phyloP scores from a whole-genome alignment of 2,329 filamentous ascomycete species.

The Pseudogymnoascus sp. region DNA sequence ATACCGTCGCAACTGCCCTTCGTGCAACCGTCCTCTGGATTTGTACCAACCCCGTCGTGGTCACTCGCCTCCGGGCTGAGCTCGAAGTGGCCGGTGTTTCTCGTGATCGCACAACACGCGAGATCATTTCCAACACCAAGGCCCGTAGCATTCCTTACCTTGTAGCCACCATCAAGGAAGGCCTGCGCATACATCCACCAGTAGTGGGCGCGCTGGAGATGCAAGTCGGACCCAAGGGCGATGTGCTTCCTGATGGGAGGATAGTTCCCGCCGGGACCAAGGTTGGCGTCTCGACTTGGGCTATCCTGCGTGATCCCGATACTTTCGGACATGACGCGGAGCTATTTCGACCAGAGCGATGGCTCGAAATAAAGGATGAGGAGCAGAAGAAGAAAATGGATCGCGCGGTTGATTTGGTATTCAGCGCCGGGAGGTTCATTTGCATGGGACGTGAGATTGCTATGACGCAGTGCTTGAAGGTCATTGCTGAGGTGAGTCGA shows the following conservation, averaged over 20 bases:
- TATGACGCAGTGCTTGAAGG: constrained; percentile 41
- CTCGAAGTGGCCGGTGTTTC: neutral
- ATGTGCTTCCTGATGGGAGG: constrained; percentile 19
- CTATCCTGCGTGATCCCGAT: constrained; percentile 32
- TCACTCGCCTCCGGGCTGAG: constrained; percentile 14
- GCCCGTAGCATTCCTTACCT: constrained; percentile 39
- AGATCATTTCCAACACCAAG: constrained; percentile 29
- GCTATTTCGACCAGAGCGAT: constrained; percentile 41
- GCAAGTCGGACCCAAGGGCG: neutral
- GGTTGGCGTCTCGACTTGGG: constrained; percentile 38
- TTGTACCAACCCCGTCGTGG: constrained; percentile 15
- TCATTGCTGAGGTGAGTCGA: constrained; percentile 36
- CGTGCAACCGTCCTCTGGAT: constrained; percentile 15
- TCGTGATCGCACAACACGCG: neutral
- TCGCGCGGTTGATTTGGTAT: constrained; percentile 35
- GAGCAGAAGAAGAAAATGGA: constrained; percentile 33
- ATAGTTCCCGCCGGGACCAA: constrained; percentile 41
- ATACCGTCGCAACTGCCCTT: constrained; percentile 26
- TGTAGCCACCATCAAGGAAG: constrained; percentile 44
- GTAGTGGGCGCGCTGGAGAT: constrained; percentile 17
- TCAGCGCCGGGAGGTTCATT: constrained; percentile 35
- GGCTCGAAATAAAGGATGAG: constrained; percentile 32
- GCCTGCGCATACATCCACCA: constrained; percentile 40
- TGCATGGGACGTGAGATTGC: constrained; percentile 42
- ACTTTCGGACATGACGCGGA: constrained; percentile 36